Percentiles rank a stretch among this genome's conserved stretches.
Evolutionary conservation across 2,329 filamentous ascomycete genomes (phyloP).

Genomic region (Paraphaeosphaeria sporulosa): DNA sequence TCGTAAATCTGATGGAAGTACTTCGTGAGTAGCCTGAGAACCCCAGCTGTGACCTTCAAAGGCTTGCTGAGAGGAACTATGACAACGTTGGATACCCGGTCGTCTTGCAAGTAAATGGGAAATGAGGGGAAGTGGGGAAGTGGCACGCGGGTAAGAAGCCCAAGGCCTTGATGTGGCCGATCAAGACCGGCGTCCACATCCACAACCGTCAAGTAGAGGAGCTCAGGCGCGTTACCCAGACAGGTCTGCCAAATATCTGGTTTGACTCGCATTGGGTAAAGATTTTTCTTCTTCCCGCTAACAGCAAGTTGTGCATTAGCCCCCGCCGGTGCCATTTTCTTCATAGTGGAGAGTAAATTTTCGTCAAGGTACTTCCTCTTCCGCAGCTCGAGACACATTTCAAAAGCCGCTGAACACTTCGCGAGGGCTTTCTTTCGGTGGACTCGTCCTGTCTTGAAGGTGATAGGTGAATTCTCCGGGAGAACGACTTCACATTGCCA

Average conservation of each 20-base stretch:
- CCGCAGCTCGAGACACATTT: constrained; percentile 76
- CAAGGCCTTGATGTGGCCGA: constrained; percentile 68
- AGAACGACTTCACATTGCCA: constrained; percentile 77
- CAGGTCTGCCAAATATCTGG: constrained; percentile 73
- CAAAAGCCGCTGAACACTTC: constrained; percentile 88
- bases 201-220: constrained; percentile 70
- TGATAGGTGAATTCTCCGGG: constrained; percentile 76
- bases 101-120: constrained; percentile 74
- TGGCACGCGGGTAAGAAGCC: constrained; percentile 72
- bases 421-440: constrained; percentile 77
- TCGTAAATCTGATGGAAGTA: constrained; percentile 81
- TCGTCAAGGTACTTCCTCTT: constrained; percentile 73
- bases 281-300: constrained; percentile 75
- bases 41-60: constrained; percentile 54
- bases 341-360: constrained; percentile 75
- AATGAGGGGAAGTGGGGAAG: constrained; percentile 74
- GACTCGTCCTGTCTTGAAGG: constrained; percentile 68
- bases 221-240: constrained; percentile 55
- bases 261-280: constrained; percentile 81
- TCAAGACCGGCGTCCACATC: constrained; percentile 67
- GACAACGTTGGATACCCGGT: constrained; percentile 65
- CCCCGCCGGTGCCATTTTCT: constrained; percentile 77
- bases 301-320: constrained; percentile 86
- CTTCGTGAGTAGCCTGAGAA: constrained; percentile 65
- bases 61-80: constrained; percentile 55